Base-by-base conservation (phyloP, 257 asterid species). In the Schizonepeta tenuifolia region DNA sequence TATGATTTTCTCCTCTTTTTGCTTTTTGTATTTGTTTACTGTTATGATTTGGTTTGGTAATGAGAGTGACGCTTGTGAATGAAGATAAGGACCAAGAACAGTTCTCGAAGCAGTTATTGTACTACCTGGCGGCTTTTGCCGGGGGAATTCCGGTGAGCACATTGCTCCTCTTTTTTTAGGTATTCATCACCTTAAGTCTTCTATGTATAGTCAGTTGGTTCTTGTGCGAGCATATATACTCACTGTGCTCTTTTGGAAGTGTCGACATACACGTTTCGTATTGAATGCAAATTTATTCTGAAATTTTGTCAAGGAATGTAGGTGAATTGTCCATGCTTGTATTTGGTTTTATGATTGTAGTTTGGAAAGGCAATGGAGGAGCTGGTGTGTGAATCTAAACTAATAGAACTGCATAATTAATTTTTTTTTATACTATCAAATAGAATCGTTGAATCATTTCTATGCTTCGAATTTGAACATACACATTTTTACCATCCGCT, bases 111-210 rank as follows among this genome's bases (percentile, higher is more conserved):
- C 97, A 91, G 54, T 77, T 91, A 67, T 41, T 81, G 67, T 91
- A 89, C 77, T 91, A 91, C 80, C 86, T 91, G 57, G 95, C 83
- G 77, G 86, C 76, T 67, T 89, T 91, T 82, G 97, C 95, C 58
- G 81, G 81, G 84, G 98, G 97, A 84, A 89, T 93, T 78, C 97
- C 98, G 96, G 97, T 88, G 93, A 93, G 98, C 90, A 69, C 85
- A 83, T 81, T 75, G 88, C 94, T 84, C 86, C 86, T 70, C 79
- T 86, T 77, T 81, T 65, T 71, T 83, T 89, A 86, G 87, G 93
- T 88, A 84, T 78, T 80, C 65, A 74, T 78, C 78, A 18, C 57
- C 17, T 67, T 68, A 35, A 18, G 71, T 63, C 70, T 47, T 67
- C 36, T 70, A 36, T 53, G 71, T 58, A 20, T 22, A 9, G 64